Evolutionary conservation across 169 alveolate genomes (phyloP), one percentile per base, ranked within the genome.

Genomic region (Plasmodium gaboni): DNA sequence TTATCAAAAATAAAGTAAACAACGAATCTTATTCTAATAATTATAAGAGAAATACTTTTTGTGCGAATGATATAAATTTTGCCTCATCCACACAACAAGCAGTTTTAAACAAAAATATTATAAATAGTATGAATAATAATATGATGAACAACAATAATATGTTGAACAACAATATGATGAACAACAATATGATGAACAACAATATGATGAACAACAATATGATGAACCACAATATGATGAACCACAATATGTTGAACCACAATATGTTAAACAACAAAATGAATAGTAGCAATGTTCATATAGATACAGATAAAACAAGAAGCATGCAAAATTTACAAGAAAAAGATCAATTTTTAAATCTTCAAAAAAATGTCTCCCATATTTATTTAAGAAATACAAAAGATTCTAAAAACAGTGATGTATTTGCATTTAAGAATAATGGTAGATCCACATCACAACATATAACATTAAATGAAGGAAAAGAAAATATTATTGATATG

Each of bases 11-110:
- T 28, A 74, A 74, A 19, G 8, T 28, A 15, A 15, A 2, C 8
- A 59, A 60, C 42, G 88, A 50, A n/a, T 24, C 22, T 2, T 74
- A 59, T 24, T n/a, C 9, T 6, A 28, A 48, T n/a, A 74, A 60
- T 60, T 74, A 57, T 59, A 74, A 74, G 13, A 74, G 88, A 10
- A 74, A 74, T 42, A 60, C 88, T 0, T 74, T 74, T 67, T 7
- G 88, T 61, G 32, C 73, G 46, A 74, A 74, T 61, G 63, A 74
- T 32, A n/a, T 74, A 44, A 74, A 15, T 9, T 9, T 59, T 6
- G 4, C 19, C 2, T 32, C 38, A 19, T 3, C 72, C 9, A n/a
- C 74, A 13, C 55, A 74, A 2, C 32, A 74, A 42, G 15, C 80
- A 10, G 13, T n/a, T 38, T 5, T 46, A 19, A 44, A n/a, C 73